Evolutionary conservation across 345 rosid species (phyloP).

Genomic region (Microthlaspi erraticum): DNA sequence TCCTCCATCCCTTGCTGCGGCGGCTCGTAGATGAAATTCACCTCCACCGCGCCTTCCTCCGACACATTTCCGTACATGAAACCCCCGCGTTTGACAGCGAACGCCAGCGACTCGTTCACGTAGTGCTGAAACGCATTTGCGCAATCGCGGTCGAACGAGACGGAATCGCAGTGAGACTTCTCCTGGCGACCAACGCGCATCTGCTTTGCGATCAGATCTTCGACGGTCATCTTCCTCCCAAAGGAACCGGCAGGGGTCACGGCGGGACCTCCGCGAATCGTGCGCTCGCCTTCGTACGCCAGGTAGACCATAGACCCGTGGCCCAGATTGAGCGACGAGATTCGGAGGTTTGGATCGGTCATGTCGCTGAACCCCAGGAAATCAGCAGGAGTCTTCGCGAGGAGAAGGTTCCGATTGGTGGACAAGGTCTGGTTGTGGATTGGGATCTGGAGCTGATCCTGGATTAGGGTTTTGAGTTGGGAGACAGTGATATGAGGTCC

Average conservation of each 20-base stretch:
- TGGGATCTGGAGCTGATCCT: conserved; percentile 84
- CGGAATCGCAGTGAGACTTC: conserved; percentile 75
- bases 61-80: conserved; percentile 88
- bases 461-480: conserved; percentile 76
- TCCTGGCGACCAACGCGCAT: conserved; percentile 87
- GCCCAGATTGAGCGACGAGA: conserved; percentile 65
- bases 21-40: conserved; percentile 89
- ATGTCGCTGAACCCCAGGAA: conserved; percentile 65
- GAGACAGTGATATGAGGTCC: conserved; percentile 56
- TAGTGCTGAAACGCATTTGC: conserved; percentile 81
- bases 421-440: conserved; percentile 76
- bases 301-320: conserved; percentile 83
- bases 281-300: conserved; percentile 81
- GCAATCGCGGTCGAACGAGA: conserved; percentile 83
- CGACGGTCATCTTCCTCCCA: conserved; percentile 97
- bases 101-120: conserved; percentile 76
- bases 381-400: conserved; percentile 66
- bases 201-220: conserved; percentile 88
- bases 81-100: conserved; percentile 87
- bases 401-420: conserved; percentile 70
- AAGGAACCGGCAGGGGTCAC: conserved; percentile 84
- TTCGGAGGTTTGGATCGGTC: conserved; percentile 55
- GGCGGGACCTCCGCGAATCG: conserved; percentile 63
- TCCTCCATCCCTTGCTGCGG: conserved; percentile 84
- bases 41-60: conserved; percentile 78